A percentile compares a stretch with the other conserved stretches of the same genome.
These are phyloP conservation scores for Misopates orontium DNA, from an alignment of 257 asterid species.

Conservation along the genomic window DNA sequence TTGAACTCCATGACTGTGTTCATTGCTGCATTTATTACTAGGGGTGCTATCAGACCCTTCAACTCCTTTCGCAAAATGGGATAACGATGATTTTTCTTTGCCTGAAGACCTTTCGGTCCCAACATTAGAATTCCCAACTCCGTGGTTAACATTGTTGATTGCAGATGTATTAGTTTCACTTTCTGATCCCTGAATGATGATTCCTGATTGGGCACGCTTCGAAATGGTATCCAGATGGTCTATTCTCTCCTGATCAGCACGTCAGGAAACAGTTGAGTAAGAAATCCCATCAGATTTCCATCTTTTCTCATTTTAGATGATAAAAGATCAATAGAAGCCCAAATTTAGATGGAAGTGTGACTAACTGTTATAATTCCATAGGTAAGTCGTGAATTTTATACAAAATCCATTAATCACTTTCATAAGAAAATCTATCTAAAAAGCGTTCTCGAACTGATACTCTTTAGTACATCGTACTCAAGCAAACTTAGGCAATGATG, in stretches of 20 bases:
- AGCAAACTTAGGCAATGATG: background rate
- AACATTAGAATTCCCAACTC: conserved; percentile 36
- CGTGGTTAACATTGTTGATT: conserved; percentile 43
- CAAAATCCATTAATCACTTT: background rate
- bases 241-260: conserved; percentile 33
- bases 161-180: no score
- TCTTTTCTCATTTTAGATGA: no score
- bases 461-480: background rate
- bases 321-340: conserved; percentile 1
- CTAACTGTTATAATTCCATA: no score
- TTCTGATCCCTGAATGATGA: no score
- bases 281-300: background rate
- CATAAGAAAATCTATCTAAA: background rate
- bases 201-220: conserved; percentile 55
- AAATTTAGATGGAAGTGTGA: background rate
- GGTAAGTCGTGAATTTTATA: no score
- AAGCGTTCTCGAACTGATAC: background rate
- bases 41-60: no score
- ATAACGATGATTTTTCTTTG: conserved; percentile 40
- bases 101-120: conserved; percentile 47
- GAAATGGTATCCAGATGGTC: conserved; percentile 41
- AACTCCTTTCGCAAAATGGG: conserved; percentile 34
- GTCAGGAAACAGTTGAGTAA: conserved; percentile 14
- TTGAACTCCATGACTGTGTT: conserved; percentile 32
- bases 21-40: no score